A percentile compares a stretch with the other conserved stretches of the same genome.
phyloP scores from a whole-genome alignment of 2,329 filamentous ascomycete species.

The Diaporthe ilicicola region DNA sequence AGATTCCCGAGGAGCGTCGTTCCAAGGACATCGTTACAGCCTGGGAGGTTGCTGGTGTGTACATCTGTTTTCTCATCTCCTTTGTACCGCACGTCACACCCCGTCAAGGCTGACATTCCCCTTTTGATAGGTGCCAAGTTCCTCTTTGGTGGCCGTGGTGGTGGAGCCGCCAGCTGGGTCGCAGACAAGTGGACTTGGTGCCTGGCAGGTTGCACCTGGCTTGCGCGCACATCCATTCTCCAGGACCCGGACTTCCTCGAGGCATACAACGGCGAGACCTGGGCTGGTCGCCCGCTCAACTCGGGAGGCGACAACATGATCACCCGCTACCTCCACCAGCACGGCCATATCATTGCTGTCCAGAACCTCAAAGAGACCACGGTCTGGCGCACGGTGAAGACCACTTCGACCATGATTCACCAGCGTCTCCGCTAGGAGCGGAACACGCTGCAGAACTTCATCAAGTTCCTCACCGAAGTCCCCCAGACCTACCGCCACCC shows the following conservation, averaged over 20 bases:
- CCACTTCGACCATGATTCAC: conserved; percentile 16
- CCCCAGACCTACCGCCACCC: conserved; percentile 16
- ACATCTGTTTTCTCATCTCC: too few species aligned
- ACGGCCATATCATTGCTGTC: neutral
- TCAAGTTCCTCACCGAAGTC: conserved; percentile 3
- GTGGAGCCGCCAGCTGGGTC: neutral
- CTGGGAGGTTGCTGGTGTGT: conserved; percentile 27
- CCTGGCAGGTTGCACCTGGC: conserved; percentile 23
- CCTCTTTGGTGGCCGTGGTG: conserved; percentile 20
- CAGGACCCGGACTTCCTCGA: neutral
- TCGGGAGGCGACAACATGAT: conserved; percentile 11
- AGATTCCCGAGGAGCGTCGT: conserved; percentile 13
- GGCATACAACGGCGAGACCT: neutral
- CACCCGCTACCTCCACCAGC: conserved; percentile 11
- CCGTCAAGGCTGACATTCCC: neutral
- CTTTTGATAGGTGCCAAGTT: conserved; percentile 6
- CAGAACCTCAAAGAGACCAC: conserved; percentile 3
- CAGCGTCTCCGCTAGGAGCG: conserved; percentile 26
- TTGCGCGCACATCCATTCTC: conserved; percentile 17
- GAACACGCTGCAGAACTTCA: conserved; percentile 17
- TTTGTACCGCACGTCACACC: neutral
- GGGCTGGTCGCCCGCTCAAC: conserved; percentile 3
- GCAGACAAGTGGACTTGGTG: conserved; percentile 25
- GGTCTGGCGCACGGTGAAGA: conserved; percentile 18
- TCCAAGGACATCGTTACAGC: neutral